A percentile compares a stretch with the other conserved stretches of the same genome.
These are phyloP conservation scores for Leccinum truebloodii DNA, from an alignment of 768 basidiomycete species.

Conservation along the genomic window DNA sequence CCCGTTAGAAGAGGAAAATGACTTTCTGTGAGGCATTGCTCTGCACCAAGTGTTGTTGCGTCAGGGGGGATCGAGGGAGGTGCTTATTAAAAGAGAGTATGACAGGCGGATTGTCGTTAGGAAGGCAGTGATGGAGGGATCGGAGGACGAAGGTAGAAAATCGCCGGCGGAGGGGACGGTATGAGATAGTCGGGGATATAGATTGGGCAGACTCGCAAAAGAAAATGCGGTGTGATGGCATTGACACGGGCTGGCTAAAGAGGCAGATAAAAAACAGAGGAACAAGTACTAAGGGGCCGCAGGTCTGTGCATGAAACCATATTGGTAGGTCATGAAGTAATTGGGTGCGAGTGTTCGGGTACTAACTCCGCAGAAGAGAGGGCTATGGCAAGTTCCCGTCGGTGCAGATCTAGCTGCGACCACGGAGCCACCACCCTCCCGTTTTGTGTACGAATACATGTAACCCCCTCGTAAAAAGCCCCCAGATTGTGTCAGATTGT, in stretches of 20 bases:
- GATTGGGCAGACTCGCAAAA: conserved; percentile 27
- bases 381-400: conserved; percentile 29
- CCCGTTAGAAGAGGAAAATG: conserved; percentile 50
- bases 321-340: conserved; percentile 34
- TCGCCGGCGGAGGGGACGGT: conserved; percentile 25
- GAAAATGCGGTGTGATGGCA: conserved; percentile 34
- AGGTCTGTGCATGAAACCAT: conserved; percentile 35
- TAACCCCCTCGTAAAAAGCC: conserved; percentile 4
- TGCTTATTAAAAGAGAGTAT: conserved; percentile 27
- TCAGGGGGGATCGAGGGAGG: conserved; percentile 28
- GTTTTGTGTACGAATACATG: conserved; percentile 10
- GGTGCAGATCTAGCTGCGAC: conserved; percentile 32
- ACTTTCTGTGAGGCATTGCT: conserved; percentile 52
- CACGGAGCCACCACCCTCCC: conserved; percentile 21
- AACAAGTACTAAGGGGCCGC: conserved; percentile 29
- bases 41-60: conserved; percentile 16
- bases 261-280: conserved; percentile 21
- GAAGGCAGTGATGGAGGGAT: conserved; percentile 29
- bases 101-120: conserved; percentile 21
- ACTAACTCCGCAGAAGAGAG: conserved; percentile 34
- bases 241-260: conserved; percentile 32
- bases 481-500: conserved; percentile 21
- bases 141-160: conserved; percentile 30
- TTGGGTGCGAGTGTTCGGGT: conserved; percentile 30
- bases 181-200: conserved; percentile 31